Base-by-base conservation (phyloP, 139 green algal species). In the Volvox africanus region DNA sequence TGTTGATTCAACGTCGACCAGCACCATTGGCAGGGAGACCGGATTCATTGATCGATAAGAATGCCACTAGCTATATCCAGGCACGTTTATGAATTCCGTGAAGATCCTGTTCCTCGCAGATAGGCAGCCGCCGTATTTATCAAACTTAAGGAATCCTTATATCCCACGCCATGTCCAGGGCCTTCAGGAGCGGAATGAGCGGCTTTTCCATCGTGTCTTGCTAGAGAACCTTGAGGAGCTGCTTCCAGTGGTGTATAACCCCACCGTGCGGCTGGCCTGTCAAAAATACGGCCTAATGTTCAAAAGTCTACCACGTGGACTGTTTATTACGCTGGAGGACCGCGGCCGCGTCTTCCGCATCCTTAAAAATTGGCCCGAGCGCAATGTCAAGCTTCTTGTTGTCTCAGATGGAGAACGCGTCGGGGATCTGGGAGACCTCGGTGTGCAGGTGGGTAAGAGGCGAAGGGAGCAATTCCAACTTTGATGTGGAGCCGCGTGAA, bases 341-440 rank as follows among this genome's bases (percentile, higher is more conserved):
- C 91, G 95, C 65, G 97, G 95, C 16, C 77, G 88, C 44, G 93
- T 96, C 37, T 94, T 93, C 89, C 90, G 92, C 67, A 97, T 98
- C 89, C 93, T 99, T 6, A 98, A 98, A 90, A 99, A 99, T 92
- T 99, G 97, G 97, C 97, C 97, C 1, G 96, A 98, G 92, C 93
- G 96, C 73, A 96, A 96, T 80, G 95, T 99, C 61, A 97, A 96
- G 79, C 91, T 97, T 33, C 95, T 99, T 76, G 96, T 96, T 88
- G 86, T 98, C 17, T 98, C 96, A 24, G 97, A 99, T 91, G 97
- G 97, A 0, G 95, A 98, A 89, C 80, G 91, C n/a, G 94, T 98
- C 19, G 96, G 96, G 0, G 87, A 87, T 0, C 77, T 97, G 26
- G 96, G 96, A 0, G 97, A 99, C 87, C 92, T 98, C 44, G 97